phyloP scores from a whole-genome alignment of 169 alveolate genomes.

The Cyclospora cayetanensis region DNA sequence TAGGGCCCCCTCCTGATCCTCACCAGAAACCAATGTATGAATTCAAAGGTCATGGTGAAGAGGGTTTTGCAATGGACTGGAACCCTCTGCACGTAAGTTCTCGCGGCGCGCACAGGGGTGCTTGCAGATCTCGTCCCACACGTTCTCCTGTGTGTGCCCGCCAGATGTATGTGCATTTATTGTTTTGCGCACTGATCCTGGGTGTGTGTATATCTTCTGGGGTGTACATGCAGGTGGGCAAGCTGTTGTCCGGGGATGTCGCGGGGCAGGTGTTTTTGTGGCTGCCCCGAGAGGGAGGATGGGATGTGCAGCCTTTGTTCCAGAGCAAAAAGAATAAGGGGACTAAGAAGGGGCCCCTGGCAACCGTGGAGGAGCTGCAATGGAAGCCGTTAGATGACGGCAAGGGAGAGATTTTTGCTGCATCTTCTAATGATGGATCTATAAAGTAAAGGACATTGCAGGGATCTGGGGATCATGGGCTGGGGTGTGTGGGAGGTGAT shows the following conservation, averaged over 20 bases:
- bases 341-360: too few species aligned
- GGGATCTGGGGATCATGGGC: not conserved
- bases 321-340: not conserved
- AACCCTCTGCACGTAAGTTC: conserved; percentile 53
- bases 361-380: conserved; percentile 57
- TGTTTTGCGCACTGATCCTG: not conserved
- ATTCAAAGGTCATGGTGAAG: conserved; percentile 29
- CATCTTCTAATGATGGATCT: conserved; percentile 39
- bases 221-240: conserved; percentile 53
- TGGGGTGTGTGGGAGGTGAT: too few species aligned
- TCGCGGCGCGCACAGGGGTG: not conserved
- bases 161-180: not conserved
- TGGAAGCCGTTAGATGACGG: conserved; percentile 67
- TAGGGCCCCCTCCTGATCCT: conserved; percentile 42
- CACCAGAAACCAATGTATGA: conserved; percentile 40
- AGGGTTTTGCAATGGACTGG: conserved; percentile 72
- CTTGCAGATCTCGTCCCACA: not conserved
- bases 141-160: not conserved
- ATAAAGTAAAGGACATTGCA: too few species aligned
- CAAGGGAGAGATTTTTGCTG: conserved; percentile 69
- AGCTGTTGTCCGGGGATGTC: conserved; percentile 59
- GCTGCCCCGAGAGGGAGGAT: conserved; percentile 67
- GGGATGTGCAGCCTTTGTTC: conserved; percentile 13
- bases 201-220: not conserved
- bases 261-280: conserved; percentile 26